phyloP scores from a whole-genome alignment of 305 asterid species.

The Rubia balearica region DNA sequence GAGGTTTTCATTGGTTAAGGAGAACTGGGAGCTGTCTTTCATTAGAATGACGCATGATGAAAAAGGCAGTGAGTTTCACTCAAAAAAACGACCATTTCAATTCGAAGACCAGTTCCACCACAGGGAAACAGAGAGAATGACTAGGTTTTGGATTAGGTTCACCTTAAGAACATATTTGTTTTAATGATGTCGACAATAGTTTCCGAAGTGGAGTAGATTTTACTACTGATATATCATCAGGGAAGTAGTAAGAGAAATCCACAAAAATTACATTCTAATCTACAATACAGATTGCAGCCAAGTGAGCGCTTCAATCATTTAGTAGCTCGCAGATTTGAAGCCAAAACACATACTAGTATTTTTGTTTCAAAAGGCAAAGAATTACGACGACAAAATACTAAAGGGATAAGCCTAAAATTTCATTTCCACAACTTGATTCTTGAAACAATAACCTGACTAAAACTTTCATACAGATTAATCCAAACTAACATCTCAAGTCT shows the following conservation, averaged over 20 bases:
- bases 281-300: too few species aligned
- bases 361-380: neutral
- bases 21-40: neutral
- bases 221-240: too few species aligned
- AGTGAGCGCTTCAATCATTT: too few species aligned
- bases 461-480: neutral
- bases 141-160: neutral
- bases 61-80: neutral
- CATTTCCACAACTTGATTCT: neutral
- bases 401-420: neutral
- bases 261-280: too few species aligned
- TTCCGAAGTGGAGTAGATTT: too few species aligned
- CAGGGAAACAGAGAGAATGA: neutral
- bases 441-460: neutral
- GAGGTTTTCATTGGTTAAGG: neutral
- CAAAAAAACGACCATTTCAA: neutral
- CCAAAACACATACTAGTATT: too few species aligned
- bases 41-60: neutral
- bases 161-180: neutral
- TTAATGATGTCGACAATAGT: too few species aligned
- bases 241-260: too few species aligned
- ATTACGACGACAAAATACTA: neutral
- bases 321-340: too few species aligned
- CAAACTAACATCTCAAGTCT: neutral
- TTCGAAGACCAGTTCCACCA: conserved; percentile 3